Base-by-base conservation (phyloP, 176 grass and related monocot species). In the Triticum timopheevii region DNA sequence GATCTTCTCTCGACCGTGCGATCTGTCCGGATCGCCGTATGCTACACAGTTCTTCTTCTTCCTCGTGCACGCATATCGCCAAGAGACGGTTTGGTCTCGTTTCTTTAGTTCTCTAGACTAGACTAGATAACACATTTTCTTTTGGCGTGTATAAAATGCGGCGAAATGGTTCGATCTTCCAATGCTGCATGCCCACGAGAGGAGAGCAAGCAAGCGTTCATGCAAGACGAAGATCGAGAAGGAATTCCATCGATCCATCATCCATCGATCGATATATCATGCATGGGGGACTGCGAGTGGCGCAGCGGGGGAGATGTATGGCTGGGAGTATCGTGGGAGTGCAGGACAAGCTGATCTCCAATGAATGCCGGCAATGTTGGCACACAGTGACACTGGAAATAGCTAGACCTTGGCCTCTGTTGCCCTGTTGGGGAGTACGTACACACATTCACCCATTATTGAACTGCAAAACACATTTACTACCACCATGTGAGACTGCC, bases 311-410 rank as follows among this genome's bases (percentile, higher is more conserved):
- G 66, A 36, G 31, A 25, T 23, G 69, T 13, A 72, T 42, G 69
- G 69, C 6, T 3, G 39, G 70, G 27, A 19, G 50, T 54, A 54
- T 54, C 50, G 50, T 54, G 50, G 0, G 50, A 0, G 15, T 1
- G 47, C 28, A 82, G 80, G 42, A 83, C 65, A 79, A 52, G 47
- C n/a, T 24, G 56, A 64, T 72, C 81, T 25, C 49, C 69, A 82
- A 77, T 86, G 6, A 86, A 88, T 88, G 90, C 34, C 84, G 33
- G 73, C 58, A 59, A 88, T 85, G 77, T 92, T 79, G 76, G 54
- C 87, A 24, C 80, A 78, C 67, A 91, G 85, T 88, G 3, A 30
- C 35, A 6, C 50, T 62, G 73, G 42, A 49, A 27, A 76, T 74
- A 20, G 73, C 73, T 31, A 52, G 73, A 63, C 31, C 47, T 77